These are phyloP conservation scores for Leishmania amazonensis DNA, from an alignment of 208 protist genomes.

Conservation along the genomic window DNA sequence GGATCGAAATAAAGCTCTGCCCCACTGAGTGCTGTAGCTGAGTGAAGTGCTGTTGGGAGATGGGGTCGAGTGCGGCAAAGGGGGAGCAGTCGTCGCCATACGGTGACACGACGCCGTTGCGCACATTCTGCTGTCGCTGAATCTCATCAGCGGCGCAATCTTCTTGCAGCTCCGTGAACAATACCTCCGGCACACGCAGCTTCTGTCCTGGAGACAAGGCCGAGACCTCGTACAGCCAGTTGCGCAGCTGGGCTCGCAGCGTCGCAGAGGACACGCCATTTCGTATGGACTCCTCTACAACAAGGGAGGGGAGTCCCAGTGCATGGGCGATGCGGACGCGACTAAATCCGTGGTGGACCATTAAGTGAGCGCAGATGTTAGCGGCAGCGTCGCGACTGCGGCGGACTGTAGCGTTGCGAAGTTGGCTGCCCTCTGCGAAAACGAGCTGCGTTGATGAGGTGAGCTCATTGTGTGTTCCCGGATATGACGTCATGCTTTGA, in stretches of 20 bases:
- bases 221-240: slow-evolving; percentile 58
- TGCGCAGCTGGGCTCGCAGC: slow-evolving; percentile 60
- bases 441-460: slow-evolving; percentile 24
- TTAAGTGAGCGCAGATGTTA: slow-evolving; percentile 69
- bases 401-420: neutral
- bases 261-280: slow-evolving; percentile 65
- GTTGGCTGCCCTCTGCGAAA: neutral
- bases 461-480: slow-evolving; percentile 4
- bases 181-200: slow-evolving; percentile 35
- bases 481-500: neutral
- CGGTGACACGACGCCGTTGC: slow-evolving; percentile 3
- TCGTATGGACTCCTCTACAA: slow-evolving; percentile 79
- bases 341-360: slow-evolving; percentile 48
- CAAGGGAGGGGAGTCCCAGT: slow-evolving; percentile 63
- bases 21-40: slow-evolving; percentile 74
- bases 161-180: slow-evolving; percentile 45
- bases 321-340: slow-evolving; percentile 41
- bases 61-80: slow-evolving; percentile 61
- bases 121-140: slow-evolving; percentile 7
- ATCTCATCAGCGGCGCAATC: slow-evolving; percentile 38
- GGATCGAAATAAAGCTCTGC: slow-evolving; percentile 90
- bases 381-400: slow-evolving; percentile 47
- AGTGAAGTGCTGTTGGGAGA: slow-evolving; percentile 74
- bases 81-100: slow-evolving; percentile 34
- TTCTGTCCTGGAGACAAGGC: slow-evolving; percentile 7